These are phyloP conservation scores for Domatiomyces catenatus DNA, from an alignment of 2,329 filamentous ascomycete genomes.

Conservation along the genomic window DNA sequence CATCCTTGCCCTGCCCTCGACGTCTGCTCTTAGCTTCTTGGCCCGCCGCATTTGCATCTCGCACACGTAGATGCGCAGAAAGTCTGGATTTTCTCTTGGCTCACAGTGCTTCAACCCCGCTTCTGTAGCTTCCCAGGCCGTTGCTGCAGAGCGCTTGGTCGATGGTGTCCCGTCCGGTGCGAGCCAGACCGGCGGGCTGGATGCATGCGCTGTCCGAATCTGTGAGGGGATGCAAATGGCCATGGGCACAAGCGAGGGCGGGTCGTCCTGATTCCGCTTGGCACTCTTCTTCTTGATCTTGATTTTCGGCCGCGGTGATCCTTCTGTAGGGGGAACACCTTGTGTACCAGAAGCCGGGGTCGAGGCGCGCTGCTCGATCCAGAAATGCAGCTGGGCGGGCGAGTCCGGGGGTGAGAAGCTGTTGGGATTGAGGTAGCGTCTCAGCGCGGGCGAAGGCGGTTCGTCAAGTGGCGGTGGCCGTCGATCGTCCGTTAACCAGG, in stretches of 20 bases:
- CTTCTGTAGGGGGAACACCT: not conserved
- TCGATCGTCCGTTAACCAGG: conserved; percentile 44
- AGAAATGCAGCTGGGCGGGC: conserved; percentile 31
- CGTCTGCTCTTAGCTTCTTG: conserved; percentile 44
- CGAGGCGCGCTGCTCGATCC: conserved; percentile 24
- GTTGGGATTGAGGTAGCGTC: conserved; percentile 44
- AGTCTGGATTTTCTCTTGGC: conserved; percentile 47
- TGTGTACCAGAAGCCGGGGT: conserved; percentile 19
- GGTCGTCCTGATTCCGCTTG: conserved; percentile 13
- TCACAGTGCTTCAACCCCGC: conserved; percentile 35
- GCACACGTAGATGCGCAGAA: conserved; percentile 47
- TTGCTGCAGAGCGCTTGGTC: conserved; percentile 13
- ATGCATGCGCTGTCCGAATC: conserved; percentile 17
- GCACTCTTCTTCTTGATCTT: conserved; percentile 12
- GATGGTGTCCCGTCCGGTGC: conserved; percentile 16
- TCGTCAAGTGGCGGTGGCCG: conserved; percentile 40
- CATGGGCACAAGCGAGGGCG: conserved; percentile 42
- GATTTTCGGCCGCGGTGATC: conserved; percentile 5
- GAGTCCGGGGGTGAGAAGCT: conserved; percentile 19
- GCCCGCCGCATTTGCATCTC: conserved; percentile 54
- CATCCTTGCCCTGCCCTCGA: conserved; percentile 40
- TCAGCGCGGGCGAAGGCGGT: conserved; percentile 40
- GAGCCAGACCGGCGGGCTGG: conserved; percentile 23
- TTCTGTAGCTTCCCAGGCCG: conserved; percentile 4
- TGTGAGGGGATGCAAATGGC: conserved; percentile 39